Evolutionary conservation across 148 eudicot species (phyloP).

Genomic region (Pharnaceum exiguum): DNA sequence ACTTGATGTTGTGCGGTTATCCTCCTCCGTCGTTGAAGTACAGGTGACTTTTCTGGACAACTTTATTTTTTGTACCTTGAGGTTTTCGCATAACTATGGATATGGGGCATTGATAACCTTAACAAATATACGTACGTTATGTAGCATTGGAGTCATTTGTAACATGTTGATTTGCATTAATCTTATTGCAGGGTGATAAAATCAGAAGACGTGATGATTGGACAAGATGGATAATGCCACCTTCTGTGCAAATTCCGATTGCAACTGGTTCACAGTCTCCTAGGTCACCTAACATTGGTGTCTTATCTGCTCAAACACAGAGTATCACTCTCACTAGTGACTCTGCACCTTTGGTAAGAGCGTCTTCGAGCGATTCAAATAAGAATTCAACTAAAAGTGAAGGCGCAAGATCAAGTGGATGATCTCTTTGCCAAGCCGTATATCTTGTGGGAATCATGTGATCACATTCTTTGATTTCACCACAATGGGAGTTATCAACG

Average conservation of each 20-base stretch:
- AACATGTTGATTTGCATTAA: not conserved
- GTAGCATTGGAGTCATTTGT: not conserved
- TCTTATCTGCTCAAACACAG: constrained; percentile 31
- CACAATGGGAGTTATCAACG: constrained; percentile 1
- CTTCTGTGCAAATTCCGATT: constrained; percentile 27
- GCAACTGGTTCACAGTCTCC: constrained; percentile 34
- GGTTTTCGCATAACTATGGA: not conserved
- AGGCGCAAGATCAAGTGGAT: constrained; percentile 20
- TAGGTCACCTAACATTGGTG: constrained; percentile 18
- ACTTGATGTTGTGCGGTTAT: constrained; percentile 51
- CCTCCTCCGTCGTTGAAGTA: constrained; percentile 61
- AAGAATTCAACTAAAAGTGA: constrained; percentile 11
- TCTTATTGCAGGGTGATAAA: constrained; percentile 55
- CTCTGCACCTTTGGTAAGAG: constrained; percentile 19
- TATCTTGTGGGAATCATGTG: constrained; percentile 1
- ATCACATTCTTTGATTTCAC: not conserved
- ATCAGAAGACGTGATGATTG: constrained; percentile 66
- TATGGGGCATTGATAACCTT: not conserved
- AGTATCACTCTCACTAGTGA: constrained; percentile 29
- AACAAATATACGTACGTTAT: too few relatives aligned
- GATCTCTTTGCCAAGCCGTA: constrained; percentile 4
- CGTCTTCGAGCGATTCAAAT: constrained; percentile 34
- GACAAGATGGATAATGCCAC: constrained; percentile 62
- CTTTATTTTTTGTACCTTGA: not conserved
- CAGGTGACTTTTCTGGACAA: constrained; percentile 40